phyloP scores from a whole-genome alignment of 228 moss, liverwort and hornwort genomes.

The Sphagnum fallax region DNA sequence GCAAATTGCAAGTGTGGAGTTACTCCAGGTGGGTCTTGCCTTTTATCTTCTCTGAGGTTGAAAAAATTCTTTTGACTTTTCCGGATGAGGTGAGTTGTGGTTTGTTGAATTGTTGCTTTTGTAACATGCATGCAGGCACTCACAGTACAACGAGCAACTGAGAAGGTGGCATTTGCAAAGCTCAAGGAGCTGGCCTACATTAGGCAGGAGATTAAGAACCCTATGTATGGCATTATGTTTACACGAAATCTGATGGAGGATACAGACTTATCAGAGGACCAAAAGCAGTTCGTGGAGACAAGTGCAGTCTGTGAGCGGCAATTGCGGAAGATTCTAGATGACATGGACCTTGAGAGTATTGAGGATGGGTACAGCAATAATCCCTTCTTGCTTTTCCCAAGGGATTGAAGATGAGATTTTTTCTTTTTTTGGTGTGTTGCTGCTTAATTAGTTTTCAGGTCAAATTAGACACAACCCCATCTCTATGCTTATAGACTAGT shows the following conservation, averaged over 20 bases:
- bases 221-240: conserved; percentile 88
- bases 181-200: conserved; percentile 48
- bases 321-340: conserved; percentile 87
- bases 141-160: conserved; percentile 88
- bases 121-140: conserved; percentile 34
- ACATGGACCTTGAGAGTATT: conserved; percentile 97
- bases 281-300: conserved; percentile 85
- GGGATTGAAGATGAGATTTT: no score
- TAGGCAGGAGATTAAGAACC: conserved; percentile 94
- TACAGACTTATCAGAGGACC: conserved; percentile 77
- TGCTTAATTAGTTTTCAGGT: neutral
- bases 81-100: no score
- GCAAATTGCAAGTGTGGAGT: conserved; percentile 82
- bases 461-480: no score
- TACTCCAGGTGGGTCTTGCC: conserved; percentile 43
- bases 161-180: conserved; percentile 56
- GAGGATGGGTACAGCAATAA: conserved; percentile 64
- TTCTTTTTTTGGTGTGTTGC: no score
- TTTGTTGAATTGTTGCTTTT: no score
- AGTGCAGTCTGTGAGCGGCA: conserved; percentile 90
- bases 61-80: no score
- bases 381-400: neutral
- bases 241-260: conserved; percentile 91
- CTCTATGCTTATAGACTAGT: no score
- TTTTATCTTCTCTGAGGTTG: neutral